phyloP scores from a whole-genome alignment of 2,329 filamentous ascomycete species.

The Teratosphaeria pseudoeucalypti region DNA sequence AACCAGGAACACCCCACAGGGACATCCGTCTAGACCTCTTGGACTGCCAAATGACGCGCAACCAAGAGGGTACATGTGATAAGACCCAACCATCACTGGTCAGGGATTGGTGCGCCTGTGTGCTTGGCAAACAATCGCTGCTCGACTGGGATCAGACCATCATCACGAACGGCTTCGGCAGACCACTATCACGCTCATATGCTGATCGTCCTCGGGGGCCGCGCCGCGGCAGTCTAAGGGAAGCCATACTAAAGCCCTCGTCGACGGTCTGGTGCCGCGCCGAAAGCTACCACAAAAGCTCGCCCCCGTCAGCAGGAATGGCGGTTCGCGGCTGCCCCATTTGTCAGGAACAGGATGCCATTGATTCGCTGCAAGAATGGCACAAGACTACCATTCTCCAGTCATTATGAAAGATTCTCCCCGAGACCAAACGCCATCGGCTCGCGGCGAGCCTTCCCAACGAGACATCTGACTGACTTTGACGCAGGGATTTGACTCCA shows the following conservation, averaged over 20 bases:
- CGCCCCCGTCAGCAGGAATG: not conserved
- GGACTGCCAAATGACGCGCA: not conserved
- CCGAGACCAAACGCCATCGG: not conserved
- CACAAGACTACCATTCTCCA: too few relatives aligned
- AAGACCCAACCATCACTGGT: too few relatives aligned
- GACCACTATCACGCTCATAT: not conserved
- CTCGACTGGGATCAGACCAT: not conserved
- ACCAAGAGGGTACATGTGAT: too few relatives aligned
- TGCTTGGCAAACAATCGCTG: not conserved
- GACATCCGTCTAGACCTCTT: too few relatives aligned
- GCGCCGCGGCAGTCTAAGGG: not conserved
- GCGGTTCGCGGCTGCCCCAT: not conserved
- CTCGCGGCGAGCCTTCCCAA: not conserved
- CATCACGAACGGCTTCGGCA: not conserved
- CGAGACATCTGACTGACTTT: too few relatives aligned
- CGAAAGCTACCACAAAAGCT: not conserved
- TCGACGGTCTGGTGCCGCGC: not conserved
- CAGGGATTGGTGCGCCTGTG: too few relatives aligned
- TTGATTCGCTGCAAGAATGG: not conserved
- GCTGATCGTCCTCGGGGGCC: not conserved
- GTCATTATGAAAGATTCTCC: not conserved
- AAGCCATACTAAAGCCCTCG: not conserved
- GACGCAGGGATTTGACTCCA: constrained; percentile 57
- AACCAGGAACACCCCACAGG: too few relatives aligned
- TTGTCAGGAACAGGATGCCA: not conserved